phyloP scores from a whole-genome alignment of 2,329 filamentous ascomycete genomes.

The Chrysoporthe puriensis region DNA sequence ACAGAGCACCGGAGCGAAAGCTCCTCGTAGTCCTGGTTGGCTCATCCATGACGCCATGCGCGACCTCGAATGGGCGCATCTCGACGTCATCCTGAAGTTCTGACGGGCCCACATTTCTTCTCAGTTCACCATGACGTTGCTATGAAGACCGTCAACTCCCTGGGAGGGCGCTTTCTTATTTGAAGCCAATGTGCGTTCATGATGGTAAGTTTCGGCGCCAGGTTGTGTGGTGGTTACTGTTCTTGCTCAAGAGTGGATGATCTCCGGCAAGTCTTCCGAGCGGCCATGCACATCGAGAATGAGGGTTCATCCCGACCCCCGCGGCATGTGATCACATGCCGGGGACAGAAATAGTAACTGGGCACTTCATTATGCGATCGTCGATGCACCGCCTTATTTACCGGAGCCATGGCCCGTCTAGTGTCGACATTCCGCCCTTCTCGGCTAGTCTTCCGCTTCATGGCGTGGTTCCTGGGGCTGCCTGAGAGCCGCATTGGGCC shows the following conservation, averaged over 20 bases:
- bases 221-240: no score
- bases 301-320: no score
- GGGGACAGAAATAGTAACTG: neutral
- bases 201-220: no score
- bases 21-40: conserved; percentile 1
- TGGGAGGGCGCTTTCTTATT: neutral
- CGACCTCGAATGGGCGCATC: conserved; percentile 6
- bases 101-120: conserved; percentile 18
- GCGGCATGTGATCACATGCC: no score
- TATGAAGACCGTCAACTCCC: neutral
- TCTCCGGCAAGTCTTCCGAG: no score
- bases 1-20: conserved; percentile 11
- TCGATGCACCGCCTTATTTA: no score
- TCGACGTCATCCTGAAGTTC: conserved; percentile 26
- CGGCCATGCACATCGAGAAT: no score
- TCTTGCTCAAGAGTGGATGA: no score
- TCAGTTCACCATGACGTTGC: conserved; percentile 14
- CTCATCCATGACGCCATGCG: conserved; percentile 27
- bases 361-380: no score
- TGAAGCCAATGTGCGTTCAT: no score
- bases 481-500: neutral
- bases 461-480: neutral
- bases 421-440: neutral
- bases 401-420: neutral
- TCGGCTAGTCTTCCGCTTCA: neutral